Evolutionary conservation across 2,329 filamentous ascomycete genomes (phyloP).

Genomic region (Colletotrichum acutatum): DNA sequence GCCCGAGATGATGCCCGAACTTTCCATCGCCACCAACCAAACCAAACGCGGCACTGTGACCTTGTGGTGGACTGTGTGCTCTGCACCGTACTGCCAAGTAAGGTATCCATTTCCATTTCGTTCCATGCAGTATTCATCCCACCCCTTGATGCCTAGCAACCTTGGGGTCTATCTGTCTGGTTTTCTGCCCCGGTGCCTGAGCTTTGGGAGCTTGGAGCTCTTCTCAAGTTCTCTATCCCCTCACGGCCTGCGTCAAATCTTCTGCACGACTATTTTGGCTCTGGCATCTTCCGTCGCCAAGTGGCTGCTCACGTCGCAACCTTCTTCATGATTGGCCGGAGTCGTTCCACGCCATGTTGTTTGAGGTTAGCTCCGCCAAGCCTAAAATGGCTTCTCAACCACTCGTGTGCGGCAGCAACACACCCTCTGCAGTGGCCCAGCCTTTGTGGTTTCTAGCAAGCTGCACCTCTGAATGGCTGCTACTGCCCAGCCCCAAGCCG

Average conservation of each 20-base stretch:
- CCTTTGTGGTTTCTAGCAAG: conserved; percentile 21
- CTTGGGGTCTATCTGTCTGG: neutral
- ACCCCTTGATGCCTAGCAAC: neutral
- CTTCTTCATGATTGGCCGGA: conserved; percentile 1
- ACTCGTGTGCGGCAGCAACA: conserved; percentile 25
- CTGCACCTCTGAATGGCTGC: conserved; percentile 18
- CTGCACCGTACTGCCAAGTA: neutral
- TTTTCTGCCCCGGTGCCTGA: conserved; percentile 7
- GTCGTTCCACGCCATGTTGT: neutral
- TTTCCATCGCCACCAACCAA: conserved; percentile 7
- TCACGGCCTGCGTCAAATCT: neutral
- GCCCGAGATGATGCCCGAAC: conserved; percentile 14
- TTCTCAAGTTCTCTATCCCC: conserved; percentile 2
- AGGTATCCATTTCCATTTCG: neutral
- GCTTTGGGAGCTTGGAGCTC: neutral
- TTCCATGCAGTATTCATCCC: conserved; percentile 24
- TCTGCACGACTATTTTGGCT: conserved; percentile 2
- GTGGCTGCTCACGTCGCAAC: conserved; percentile 16
- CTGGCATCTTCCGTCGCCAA: conserved; percentile 24
- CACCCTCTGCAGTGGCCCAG: conserved; percentile 27
- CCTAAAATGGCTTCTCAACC: conserved; percentile 19
- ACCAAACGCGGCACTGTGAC: neutral
- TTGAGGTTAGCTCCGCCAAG: conserved; percentile 5
- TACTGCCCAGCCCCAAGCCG: conserved; percentile 33
- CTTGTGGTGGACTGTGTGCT: neutral